Evolutionary conservation across 306 rosid species (phyloP), one percentile per base, ranked within the genome.

Genomic region (Prunus campanulata): DNA sequence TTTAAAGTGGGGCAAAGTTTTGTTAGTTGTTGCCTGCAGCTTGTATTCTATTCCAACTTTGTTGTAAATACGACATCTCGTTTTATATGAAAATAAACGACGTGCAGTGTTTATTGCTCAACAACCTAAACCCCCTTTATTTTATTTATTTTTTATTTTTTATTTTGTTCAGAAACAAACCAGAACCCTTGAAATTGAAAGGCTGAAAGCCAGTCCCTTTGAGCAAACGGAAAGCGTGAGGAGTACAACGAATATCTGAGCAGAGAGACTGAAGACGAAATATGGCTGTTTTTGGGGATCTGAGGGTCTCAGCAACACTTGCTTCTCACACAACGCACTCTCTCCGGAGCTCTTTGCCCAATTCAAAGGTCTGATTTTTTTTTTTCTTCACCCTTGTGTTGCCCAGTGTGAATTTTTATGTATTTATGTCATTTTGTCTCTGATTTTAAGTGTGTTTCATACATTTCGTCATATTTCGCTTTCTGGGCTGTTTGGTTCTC

Each of bases 281-380:
- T 70, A 95, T 95, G 98, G 90, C 91, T 78, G 79, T 87, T 80
- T 78, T 84, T 46, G 91, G 96, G 78, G 89, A 89, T 80, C 85
- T 92, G 48, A 90, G 92, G 56, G 91, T 92, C 77, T 88, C 95
- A 11, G 90, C 91, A 8, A 81, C 93, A 25, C 82, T 91, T 80
- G 88, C 84, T 67, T 93, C 91, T 66, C 77, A 82, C 79, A 84
- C 84, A 69, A 60, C 88, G n/a, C 76, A 74, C 76, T 81, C 87
- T 42, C 67, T 81, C 72, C 91, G 86, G 74, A 66, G 78, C 60
- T 85, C 89, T 63, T 72, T 81, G 46, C 87, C 85, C 52, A 83
- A 85, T 61, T 71, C 89, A 1, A 95, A 92, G 98, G 98, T 95
- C 49, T 61, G 62, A 15, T 39, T n/a, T 8, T 54, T 27, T 68